phyloP scores from a whole-genome alignment of 179 eudicot species.

The Sideroxylon spinosum region DNA sequence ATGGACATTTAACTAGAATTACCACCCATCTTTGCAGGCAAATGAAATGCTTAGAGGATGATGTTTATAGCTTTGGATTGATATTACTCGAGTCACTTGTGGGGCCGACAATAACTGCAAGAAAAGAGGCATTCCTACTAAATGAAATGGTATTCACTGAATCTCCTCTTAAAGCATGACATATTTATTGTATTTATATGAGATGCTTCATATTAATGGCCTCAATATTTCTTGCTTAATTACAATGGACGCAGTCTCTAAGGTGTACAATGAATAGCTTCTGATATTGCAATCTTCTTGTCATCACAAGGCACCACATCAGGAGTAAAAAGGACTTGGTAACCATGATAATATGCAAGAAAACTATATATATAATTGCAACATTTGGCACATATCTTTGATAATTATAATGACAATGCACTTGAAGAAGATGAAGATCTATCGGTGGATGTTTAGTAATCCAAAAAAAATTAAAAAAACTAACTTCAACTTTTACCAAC shows the following conservation, averaged over 20 bases:
- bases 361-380: neutral
- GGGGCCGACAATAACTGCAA: conserved; percentile 42
- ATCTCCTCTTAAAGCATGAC: neutral
- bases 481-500: too few relatives aligned
- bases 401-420: neutral
- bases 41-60: conserved; percentile 64
- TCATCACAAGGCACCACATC: too few relatives aligned
- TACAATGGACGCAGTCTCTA: too few relatives aligned
- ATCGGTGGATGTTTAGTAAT: too few relatives aligned
- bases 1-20: neutral
- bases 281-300: too few relatives aligned
- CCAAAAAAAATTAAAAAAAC: too few relatives aligned
- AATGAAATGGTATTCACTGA: conserved; percentile 48
- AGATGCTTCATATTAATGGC: too few relatives aligned
- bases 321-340: too few relatives aligned
- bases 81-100: conserved; percentile 60
- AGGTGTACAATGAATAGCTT: too few relatives aligned
- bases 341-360: too few relatives aligned
- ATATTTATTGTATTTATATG: neutral
- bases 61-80: conserved; percentile 65
- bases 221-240: too few relatives aligned
- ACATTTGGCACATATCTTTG: neutral
- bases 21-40: conserved; percentile 40
- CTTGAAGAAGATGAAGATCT: neutral
- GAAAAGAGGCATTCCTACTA: conserved; percentile 35